Evolutionary conservation across 2,329 filamentous ascomycete species (phyloP), one percentile per base, ranked within the genome.

Genomic region (Xylaria arbuscula): DNA sequence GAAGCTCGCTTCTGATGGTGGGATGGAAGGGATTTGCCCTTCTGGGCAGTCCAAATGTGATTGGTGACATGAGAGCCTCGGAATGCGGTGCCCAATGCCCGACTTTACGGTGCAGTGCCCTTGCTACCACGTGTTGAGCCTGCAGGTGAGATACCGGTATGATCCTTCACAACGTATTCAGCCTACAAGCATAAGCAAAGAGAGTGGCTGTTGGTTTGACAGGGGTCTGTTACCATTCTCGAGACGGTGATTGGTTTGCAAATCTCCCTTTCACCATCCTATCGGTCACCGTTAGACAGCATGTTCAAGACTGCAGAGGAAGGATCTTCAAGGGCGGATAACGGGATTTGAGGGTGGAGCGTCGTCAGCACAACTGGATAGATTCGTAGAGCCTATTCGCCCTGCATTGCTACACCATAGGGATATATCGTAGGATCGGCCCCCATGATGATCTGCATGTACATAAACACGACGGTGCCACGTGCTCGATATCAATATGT

Each of bases 111-210:
- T n/a, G 51, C 13, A 32, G 9, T 60, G 62, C 42, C 69, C 67
- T 62, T 65, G 61, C 42, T 40, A 60, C 64, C 69, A 71, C 69
- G 69, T 71, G 69, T 60, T 63, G 32, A 38, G 45, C 59, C 51
- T 69, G 69, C 58, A 66, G 48, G 57, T 54, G 60, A 67, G 67
- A 60, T 36, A 28, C 28, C 28, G 28, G 2, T 28, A 9, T 19
- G 22, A 19, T 34, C 8, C 24, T 17, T 34, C 28, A 34, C n/a
- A 45, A 45, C 7, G 15, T 22, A 22, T 19, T 48, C 24, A 36
- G 17, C 11, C 19, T 34, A 36, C 32, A 48, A 38, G 15, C 22
- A 22, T 45, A 54, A 54, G 36, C 36, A 57, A 57, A 47, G 48
- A n/a, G 55, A 22, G 34, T 5, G n/a, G 10, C 4, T 9, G 22